Percentiles rank a stretch among this genome's conserved stretches.
phyloP scores from a whole-genome alignment of 345 rosid genomes.

The Brassica nigra region DNA sequence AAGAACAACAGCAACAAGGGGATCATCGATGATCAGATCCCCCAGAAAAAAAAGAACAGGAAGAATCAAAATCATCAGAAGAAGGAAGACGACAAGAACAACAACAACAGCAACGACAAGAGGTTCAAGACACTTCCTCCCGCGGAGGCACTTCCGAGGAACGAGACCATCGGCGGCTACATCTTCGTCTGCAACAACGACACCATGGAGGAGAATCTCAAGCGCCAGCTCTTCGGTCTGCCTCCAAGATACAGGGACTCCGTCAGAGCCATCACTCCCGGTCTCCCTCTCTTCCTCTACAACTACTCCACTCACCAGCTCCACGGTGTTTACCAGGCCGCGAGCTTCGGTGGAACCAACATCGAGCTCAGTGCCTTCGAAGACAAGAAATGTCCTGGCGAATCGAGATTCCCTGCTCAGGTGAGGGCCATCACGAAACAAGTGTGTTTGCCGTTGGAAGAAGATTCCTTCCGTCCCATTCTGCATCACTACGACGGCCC shows the following conservation, averaged over 20 bases:
- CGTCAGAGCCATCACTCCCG: constrained; percentile 95
- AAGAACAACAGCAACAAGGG: constrained; percentile 47
- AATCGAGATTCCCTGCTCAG: constrained; percentile 99
- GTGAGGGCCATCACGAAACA: constrained; percentile 82
- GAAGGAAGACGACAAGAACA: constrained; percentile 46
- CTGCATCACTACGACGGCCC: constrained; percentile 99
- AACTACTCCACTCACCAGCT: constrained; percentile 99
- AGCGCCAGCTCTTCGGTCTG: constrained; percentile 88
- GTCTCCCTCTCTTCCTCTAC: constrained; percentile 93
- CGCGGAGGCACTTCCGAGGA: constrained; percentile 82
- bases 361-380: constrained; percentile 92
- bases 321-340: constrained; percentile 96
- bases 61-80: constrained; percentile 47
- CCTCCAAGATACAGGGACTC: constrained; percentile 97
- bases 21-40: constrained; percentile 47
- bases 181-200: constrained; percentile 99
- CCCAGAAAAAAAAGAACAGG: constrained; percentile 55
- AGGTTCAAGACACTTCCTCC: constrained; percentile 98
- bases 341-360: constrained; percentile 97
- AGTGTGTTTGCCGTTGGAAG: constrained; percentile 85
- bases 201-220: constrained; percentile 94
- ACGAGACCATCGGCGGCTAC: constrained; percentile 92
- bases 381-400: constrained; percentile 91
- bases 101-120: constrained; percentile 57
- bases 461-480: constrained; percentile 97